phyloP scores from a whole-genome alignment of 805 yeast species.

The Candida sithepensis region DNA sequence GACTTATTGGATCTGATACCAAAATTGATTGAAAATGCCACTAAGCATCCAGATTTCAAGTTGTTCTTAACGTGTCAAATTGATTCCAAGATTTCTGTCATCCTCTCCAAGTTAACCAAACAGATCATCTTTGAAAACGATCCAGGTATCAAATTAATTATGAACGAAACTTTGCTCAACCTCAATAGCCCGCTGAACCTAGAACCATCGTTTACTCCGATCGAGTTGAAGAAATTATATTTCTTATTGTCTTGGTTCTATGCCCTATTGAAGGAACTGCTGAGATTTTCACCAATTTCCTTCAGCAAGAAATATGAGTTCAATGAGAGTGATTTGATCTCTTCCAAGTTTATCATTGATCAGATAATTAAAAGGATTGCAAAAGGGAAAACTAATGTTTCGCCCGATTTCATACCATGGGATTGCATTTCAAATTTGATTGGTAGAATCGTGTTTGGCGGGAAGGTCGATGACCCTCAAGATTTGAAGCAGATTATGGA shows the following conservation, averaged over 20 bases:
- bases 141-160: slow-evolving; percentile 51
- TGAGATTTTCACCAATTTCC: slow-evolving; percentile 60
- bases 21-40: slow-evolving; percentile 36
- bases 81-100: slow-evolving; percentile 46
- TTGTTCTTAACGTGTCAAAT: slow-evolving; percentile 65
- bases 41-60: slow-evolving; percentile 38
- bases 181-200: slow-evolving; percentile 24
- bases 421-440: slow-evolving; percentile 43
- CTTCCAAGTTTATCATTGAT: slow-evolving; percentile 43
- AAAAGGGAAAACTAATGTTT: slow-evolving; percentile 31
- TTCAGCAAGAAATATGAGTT: slow-evolving; percentile 63
- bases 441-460: slow-evolving; percentile 61
- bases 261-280: slow-evolving; percentile 54
- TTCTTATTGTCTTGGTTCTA: slow-evolving; percentile 71
- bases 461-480: slow-evolving; percentile 44
- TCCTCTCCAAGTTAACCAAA: slow-evolving; percentile 51
- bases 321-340: slow-evolving; percentile 64
- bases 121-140: slow-evolving; percentile 59
- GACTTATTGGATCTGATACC: slow-evolving; percentile 58
- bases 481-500: slow-evolving; percentile 38
- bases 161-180: slow-evolving; percentile 26
- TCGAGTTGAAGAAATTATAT: slow-evolving; percentile 44
- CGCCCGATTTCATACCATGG: slow-evolving; percentile 55
- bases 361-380: slow-evolving; percentile 33
- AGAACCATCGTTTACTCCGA: slow-evolving; percentile 26